Conservation (phyloP, 257 asterid species). For the Solanum chilense region DNA sequence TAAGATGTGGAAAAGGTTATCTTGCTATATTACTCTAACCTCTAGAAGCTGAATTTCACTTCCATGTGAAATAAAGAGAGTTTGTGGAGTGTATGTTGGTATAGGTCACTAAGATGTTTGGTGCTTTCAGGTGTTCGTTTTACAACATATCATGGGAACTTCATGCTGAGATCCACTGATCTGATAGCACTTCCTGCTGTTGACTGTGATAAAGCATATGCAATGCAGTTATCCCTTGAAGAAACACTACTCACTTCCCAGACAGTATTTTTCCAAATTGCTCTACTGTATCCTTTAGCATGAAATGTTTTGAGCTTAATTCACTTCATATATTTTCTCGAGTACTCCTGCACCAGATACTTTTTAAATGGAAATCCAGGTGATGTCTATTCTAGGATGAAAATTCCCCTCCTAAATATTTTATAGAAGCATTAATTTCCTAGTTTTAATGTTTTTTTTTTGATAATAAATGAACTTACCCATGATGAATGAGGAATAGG, state of each 20-base stretch:
- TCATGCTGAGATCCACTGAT: conserved; percentile 96
- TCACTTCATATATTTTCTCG: neutral
- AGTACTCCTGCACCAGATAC: neutral
- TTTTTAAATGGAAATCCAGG: neutral
- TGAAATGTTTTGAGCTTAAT: neutral
- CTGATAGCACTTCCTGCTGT: conserved; percentile 94
- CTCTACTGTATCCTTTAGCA: conserved; percentile 78
- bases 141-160: conserved; percentile 94
- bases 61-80: neutral
- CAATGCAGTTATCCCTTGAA: conserved; percentile 86
- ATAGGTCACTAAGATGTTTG: neutral
- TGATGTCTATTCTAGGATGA: neutral
- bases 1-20: conserved; percentile 98
- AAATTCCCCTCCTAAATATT: neutral
- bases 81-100: neutral
- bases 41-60: neutral
- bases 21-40: neutral
- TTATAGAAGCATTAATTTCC: neutral
- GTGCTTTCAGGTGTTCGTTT: conserved; percentile 77
- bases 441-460: neutral
- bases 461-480: neutral
- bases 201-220: conserved; percentile 98
- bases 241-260: conserved; percentile 79
- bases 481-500: neutral
- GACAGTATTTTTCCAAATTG: conserved; percentile 89